phyloP scores from a whole-genome alignment of 768 basidiomycete genomes.

The Rhodotorula graminis region DNA sequence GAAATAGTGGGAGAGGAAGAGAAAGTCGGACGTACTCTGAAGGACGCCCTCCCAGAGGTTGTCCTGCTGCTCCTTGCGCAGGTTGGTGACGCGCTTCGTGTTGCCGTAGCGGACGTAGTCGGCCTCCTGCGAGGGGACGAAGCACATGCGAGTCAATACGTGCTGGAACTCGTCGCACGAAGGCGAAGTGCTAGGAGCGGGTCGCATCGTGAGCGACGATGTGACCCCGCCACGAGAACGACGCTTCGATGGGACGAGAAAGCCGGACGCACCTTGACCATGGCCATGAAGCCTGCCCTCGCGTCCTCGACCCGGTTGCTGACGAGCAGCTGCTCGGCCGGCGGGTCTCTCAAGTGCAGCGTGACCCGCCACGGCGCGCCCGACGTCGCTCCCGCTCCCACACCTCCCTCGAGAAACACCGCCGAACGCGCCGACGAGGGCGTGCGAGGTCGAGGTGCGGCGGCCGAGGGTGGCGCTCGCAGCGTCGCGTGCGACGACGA shows the following conservation, averaged over 20 bases:
- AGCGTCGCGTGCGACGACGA: neutral
- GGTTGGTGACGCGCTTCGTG: constrained; percentile 83
- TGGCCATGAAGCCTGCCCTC: constrained; percentile 91
- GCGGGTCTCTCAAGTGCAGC: constrained; percentile 81
- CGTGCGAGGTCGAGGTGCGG: neutral
- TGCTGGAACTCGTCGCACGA: neutral
- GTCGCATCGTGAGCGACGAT: no score
- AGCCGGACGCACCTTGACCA: constrained; percentile 60
- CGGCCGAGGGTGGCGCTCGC: constrained; percentile 45
- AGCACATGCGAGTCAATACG: constrained; percentile 60
- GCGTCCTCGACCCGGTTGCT: constrained; percentile 76
- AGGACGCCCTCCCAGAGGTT: constrained; percentile 95
- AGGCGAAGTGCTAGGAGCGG: no score
- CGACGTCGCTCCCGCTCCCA: no score
- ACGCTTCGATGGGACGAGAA: neutral
- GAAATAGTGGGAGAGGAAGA: neutral
- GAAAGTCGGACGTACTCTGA: constrained; percentile 63
- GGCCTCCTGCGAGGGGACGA: constrained; percentile 63
- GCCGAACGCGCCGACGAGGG: neutral
- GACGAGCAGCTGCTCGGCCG: constrained; percentile 75
- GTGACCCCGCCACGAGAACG: no score
- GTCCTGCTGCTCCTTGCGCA: constrained; percentile 88
- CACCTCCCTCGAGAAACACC: neutral
- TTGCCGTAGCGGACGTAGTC: constrained; percentile 97
- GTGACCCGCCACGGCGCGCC: constrained; percentile 64